Base-by-base conservation (phyloP, 352 stramenopile genomes). In the Phytophthora fragariaefolia region DNA sequence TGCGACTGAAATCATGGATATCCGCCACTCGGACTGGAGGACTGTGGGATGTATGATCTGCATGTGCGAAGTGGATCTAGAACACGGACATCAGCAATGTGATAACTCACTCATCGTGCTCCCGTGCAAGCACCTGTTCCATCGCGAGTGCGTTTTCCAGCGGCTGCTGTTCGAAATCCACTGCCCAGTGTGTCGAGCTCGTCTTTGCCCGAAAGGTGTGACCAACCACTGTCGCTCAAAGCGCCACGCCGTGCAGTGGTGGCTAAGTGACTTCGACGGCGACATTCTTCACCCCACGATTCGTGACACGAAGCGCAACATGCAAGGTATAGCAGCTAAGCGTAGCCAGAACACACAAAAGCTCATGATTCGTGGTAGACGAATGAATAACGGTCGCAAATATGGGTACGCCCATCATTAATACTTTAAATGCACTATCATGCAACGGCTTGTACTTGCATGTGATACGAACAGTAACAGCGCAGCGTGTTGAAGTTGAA, bases 71-170 rank as follows among this genome's bases (percentile, higher is more conserved):
- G 48, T 45, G 46, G 9, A 67, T 42, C 18, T 73, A 56, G n/a
- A 69, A 57, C 61, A 18, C 6, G 43, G 59, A 4, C 51, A 69
- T 23, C 38, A 40, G n/a, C 61, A 76, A 47, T 83, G 76, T 18
- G 55, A 71, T 34, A 73, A 77, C 52, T 59, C 61, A 18, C 57
- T 75, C 43, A 22, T 56, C 3, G 32, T 40, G 32, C 32, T 40
- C 7, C 32, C 32, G 10, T 40, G 32, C 32, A 40, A 40, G 32
- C 32, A 40, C 12, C 15, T 5, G 8, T 93, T 92, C 70, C 85
- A 92, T 71, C 81, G 85, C 13, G 79, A 87, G 49, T 93, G 85
- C 65, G 71, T 93, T 22, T 91, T 88, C 43, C 78, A 91, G 74
- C 92, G 83, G 85, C 66, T 93, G 22, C 54, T 85, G 30, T 85